Percentiles rank a stretch among this genome's conserved stretches.
Conservation (phyloP, 108 stramenopile genomes). For the Skeletonema menzelii region DNA sequence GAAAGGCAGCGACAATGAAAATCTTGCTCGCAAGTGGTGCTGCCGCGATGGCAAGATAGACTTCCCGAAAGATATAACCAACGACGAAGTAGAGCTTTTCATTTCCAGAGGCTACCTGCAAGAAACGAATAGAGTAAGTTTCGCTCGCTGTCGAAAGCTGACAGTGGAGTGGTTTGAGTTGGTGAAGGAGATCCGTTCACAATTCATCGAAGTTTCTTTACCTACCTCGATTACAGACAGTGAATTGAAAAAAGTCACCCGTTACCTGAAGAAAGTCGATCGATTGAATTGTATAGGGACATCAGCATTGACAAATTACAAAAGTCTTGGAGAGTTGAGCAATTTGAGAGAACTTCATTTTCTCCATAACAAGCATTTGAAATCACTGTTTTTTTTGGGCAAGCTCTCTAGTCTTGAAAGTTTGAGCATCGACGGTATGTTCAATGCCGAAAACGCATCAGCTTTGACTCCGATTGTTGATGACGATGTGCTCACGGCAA, state of each 20-base stretch:
- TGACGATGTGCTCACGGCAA: conserved; percentile 21
- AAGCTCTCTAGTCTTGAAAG: conserved; percentile 15
- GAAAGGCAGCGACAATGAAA: conserved; percentile 26
- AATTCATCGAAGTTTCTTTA: conserved; percentile 33
- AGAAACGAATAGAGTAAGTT: conserved; percentile 20
- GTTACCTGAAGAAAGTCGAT: conserved; percentile 19
- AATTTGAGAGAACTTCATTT: conserved; percentile 42
- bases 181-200: conserved; percentile 8
- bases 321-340: conserved; percentile 27
- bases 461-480: conserved; percentile 25
- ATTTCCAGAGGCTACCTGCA: conserved; percentile 29
- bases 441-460: conserved; percentile 18
- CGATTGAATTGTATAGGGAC: conserved; percentile 42
- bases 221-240: conserved; percentile 29
- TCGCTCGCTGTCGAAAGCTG: conserved; percentile 27
- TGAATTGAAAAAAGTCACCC: conserved; percentile 19
- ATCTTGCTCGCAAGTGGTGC: conserved; percentile 36
- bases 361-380: conserved; percentile 39
- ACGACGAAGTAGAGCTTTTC: conserved; percentile 38
- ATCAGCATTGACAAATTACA: conserved; percentile 25
- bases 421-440: conserved; percentile 43
- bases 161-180: conserved; percentile 37
- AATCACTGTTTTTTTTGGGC: conserved; percentile 29
- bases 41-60: conserved; percentile 23
- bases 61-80: conserved; percentile 33